Evolutionary conservation across 352 stramenopile genomes (phyloP).

Genomic region (Pythium biforme): DNA sequence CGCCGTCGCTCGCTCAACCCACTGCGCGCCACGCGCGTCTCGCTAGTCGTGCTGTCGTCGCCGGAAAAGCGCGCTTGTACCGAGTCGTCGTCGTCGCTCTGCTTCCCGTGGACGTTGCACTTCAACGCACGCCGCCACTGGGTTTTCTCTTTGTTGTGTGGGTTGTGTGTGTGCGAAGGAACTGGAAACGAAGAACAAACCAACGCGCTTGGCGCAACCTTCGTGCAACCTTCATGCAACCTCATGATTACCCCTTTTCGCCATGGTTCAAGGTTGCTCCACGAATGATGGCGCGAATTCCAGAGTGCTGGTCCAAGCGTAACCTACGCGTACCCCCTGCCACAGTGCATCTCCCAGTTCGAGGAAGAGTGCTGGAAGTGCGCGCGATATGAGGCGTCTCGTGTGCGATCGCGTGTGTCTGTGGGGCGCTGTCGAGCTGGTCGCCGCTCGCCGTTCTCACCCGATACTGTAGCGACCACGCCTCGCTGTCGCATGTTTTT

Average conservation of each 20-base stretch:
- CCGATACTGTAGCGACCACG: too few species aligned
- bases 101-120: constrained; percentile 4
- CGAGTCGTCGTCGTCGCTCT: not conserved
- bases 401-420: too few species aligned
- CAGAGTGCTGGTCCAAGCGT: not conserved
- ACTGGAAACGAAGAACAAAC: constrained; percentile 19
- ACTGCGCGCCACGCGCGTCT: not conserved
- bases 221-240: constrained; percentile 13
- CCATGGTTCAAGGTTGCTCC: too few species aligned
- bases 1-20: not conserved
- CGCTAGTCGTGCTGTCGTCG: not conserved
- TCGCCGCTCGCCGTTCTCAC: too few species aligned
- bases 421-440: too few species aligned
- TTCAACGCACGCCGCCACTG: constrained; percentile 8
- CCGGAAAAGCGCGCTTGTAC: not conserved
- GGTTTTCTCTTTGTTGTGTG: not conserved
- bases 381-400: too few species aligned
- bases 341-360: too few species aligned
- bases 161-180: too few species aligned
- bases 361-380: too few species aligned
- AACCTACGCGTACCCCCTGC: too few species aligned
- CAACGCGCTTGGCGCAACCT: constrained; percentile 8
- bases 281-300: not conserved
- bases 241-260: not conserved
- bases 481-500: too few species aligned